phyloP scores from a whole-genome alignment of 1,139 yeast species.

The Magnusiomyces clavatus region DNA sequence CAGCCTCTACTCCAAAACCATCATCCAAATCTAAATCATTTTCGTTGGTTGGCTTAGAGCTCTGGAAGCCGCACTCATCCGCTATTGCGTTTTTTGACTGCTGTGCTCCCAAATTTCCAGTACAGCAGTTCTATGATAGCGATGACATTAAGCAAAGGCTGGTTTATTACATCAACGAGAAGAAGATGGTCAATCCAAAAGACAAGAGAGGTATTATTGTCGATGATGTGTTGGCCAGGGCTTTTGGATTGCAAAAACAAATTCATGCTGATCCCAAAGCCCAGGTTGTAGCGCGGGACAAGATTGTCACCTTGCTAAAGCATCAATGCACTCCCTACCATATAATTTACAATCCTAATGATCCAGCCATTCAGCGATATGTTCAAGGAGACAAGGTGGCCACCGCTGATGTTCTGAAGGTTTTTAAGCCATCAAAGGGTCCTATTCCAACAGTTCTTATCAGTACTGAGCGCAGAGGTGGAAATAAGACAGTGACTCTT shows the following conservation, averaged over 20 bases:
- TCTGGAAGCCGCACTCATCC: slow-evolving; percentile 24
- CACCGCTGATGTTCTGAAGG: slow-evolving; percentile 27
- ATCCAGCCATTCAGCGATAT: slow-evolving; percentile 22
- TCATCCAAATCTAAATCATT: not conserved
- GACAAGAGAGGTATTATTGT: slow-evolving; percentile 43
- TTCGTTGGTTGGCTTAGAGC: slow-evolving; percentile 21
- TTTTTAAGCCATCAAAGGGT: slow-evolving; percentile 44
- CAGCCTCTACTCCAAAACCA: not conserved
- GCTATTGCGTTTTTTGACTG: slow-evolving; percentile 40
- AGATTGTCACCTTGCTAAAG: slow-evolving; percentile 43
- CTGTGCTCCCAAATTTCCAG: slow-evolving; percentile 33
- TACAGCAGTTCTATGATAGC: slow-evolving; percentile 39
- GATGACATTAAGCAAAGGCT: slow-evolving; percentile 47
- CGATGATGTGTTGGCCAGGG: slow-evolving; percentile 41
- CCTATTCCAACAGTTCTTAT: slow-evolving; percentile 58
- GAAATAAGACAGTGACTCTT: slow-evolving; percentile 72
- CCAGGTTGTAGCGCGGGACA: slow-evolving; percentile 36
- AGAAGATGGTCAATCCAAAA: slow-evolving; percentile 44
- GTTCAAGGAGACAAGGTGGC: not conserved
- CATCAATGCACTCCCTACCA: slow-evolving; percentile 51
- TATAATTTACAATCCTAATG: slow-evolving; percentile 45
- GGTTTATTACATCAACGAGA: slow-evolving; percentile 47
- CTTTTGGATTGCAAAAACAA: slow-evolving; percentile 22
- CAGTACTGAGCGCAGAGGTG: slow-evolving; percentile 69
- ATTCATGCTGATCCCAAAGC: slow-evolving; percentile 3